A percentile compares a stretch with the other conserved stretches of the same genome.
These are phyloP conservation scores for Hagleromyces aurorensis DNA, from an alignment of 805 yeast genomes.

Conservation along the genomic window DNA sequence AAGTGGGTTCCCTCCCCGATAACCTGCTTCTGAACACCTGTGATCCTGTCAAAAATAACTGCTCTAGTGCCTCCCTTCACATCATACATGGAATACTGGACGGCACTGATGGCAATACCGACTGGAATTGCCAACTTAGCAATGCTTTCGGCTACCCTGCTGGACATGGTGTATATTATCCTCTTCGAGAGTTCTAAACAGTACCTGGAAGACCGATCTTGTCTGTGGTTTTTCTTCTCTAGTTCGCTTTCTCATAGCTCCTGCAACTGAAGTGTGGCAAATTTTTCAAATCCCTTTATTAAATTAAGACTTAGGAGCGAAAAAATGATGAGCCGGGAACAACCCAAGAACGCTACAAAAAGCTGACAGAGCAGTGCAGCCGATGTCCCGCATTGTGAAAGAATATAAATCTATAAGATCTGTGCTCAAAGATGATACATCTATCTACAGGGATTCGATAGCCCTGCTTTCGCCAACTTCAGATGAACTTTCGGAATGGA, in stretches of 20 bases:
- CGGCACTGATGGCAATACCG: conserved; percentile 61
- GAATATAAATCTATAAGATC: conserved; percentile 13
- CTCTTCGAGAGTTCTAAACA: too few relatives aligned
- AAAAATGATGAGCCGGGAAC: too few relatives aligned
- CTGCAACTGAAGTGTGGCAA: too few relatives aligned
- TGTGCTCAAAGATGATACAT: background rate
- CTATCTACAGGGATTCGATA: conserved; percentile 24
- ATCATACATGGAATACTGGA: conserved; percentile 82
- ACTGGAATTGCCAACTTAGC: conserved; percentile 56
- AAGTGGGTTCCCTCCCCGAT: conserved; percentile 97
- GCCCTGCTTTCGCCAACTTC: conserved; percentile 37
- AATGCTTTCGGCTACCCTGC: conserved; percentile 23
- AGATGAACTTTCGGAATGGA: conserved; percentile 45
- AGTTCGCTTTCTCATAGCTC: too few relatives aligned
- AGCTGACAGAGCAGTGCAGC: too few relatives aligned
- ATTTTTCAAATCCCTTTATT: too few relatives aligned
- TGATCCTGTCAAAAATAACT: conserved; percentile 84
- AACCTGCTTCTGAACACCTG: conserved; percentile 83
- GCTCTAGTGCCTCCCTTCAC: conserved; percentile 96
- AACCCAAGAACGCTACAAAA: too few relatives aligned
- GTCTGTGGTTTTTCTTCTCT: too few relatives aligned
- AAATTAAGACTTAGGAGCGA: too few relatives aligned
- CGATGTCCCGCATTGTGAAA: conserved; percentile 16
- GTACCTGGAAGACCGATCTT: too few relatives aligned
- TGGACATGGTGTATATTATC: conserved; percentile 10